These are phyloP conservation scores for Geoglossum glabrum DNA, from an alignment of 495 filamentous ascomycete genomes.

Conservation along the genomic window DNA sequence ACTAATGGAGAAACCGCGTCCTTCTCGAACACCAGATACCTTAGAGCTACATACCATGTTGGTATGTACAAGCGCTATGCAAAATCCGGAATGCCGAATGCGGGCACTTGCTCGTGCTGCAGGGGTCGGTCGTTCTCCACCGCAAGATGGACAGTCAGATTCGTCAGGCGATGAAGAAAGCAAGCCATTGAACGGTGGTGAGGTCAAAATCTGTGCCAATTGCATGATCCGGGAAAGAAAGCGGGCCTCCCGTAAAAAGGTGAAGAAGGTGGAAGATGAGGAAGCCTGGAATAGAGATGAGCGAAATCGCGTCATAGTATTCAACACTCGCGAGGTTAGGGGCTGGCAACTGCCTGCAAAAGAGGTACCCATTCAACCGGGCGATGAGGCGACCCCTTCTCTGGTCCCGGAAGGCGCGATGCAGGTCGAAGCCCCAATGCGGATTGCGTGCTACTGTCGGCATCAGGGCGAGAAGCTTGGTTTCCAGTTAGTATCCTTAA, in stretches of 20 bases:
- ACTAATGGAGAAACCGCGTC: slow-evolving; percentile 45
- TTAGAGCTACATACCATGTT: slow-evolving; percentile 63
- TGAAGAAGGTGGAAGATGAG: slow-evolving; percentile 69
- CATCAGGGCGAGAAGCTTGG: slow-evolving; percentile 84
- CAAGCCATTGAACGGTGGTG: slow-evolving; percentile 60
- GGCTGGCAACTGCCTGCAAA: slow-evolving; percentile 48
- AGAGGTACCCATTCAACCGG: background rate
- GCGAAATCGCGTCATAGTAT: slow-evolving; percentile 63
- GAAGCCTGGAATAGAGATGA: slow-evolving; percentile 62
- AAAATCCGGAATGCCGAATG: slow-evolving; percentile 36
- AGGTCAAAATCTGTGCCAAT: slow-evolving; percentile 64
- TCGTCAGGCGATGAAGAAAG: slow-evolving; percentile 31
- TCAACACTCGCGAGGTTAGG: slow-evolving; percentile 82
- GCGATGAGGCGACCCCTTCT: background rate
- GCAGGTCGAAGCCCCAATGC: slow-evolving; percentile 70
- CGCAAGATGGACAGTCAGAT: slow-evolving; percentile 15
- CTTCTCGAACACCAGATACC: slow-evolving; percentile 41
- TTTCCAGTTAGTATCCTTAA: slow-evolving; percentile 38
- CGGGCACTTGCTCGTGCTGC: slow-evolving; percentile 48
- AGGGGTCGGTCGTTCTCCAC: slow-evolving; percentile 10
- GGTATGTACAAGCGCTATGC: slow-evolving; percentile 89
- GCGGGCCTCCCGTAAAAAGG: slow-evolving; percentile 71
- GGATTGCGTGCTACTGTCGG: slow-evolving; percentile 93
- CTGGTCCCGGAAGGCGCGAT: slow-evolving; percentile 37
- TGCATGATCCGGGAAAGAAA: slow-evolving; percentile 79